Evolutionary conservation across 495 filamentous ascomycete species (phyloP), one percentile per base, ranked within the genome.

Genomic region (Hyaloscypha finlandica): DNA sequence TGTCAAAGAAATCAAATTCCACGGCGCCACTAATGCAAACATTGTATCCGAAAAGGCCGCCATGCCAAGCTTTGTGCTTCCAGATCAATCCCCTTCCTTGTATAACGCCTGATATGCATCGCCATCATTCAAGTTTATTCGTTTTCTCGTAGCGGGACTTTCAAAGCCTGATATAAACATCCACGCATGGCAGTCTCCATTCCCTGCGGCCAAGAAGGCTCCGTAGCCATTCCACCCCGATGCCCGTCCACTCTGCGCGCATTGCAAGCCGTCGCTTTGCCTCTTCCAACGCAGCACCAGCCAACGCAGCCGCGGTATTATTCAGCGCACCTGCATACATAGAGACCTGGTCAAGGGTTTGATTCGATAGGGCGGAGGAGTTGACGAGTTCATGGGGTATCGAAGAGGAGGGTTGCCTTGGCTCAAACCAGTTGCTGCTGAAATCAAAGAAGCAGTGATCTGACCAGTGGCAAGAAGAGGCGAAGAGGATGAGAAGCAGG

Each of bases 401-500:
- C 6, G 30, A 59, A 35, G 63, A 58, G 25, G 25, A 1, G 32
- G 63, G 63, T 29, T 68, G 53, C 56, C 77, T 63, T 19, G 92
- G 88, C 56, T 91, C 83, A 77, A 94, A 94, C 91, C 91, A 95
- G 79, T 94, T 91, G 70, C 89, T 88, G 72, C 81, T 81, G 53
- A 93, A 84, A 77, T 95, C 91, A 74, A 96, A 91, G 80, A 94
- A 92, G 77, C 92, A 96, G 31, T 88, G 88, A 74, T 95, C 92
- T 66, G 89, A 90, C 92, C 92, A 96, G 84, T 94, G 88, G 79
- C 92, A 96, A 32, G 91, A 94, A 19, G 91, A 94, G 56, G 88
- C 82, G 81, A 96, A 96, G 69, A 96, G 89, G 64, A 94, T 91
- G 68, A 96, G 81, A 63, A 96, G 91, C 35, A 96, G 88, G 64